Percentiles rank a stretch among this genome's conserved stretches.
phyloP scores from a whole-genome alignment of 1,284 basidiomycete species.

The Cutaneotrichosporon dermatis region DNA sequence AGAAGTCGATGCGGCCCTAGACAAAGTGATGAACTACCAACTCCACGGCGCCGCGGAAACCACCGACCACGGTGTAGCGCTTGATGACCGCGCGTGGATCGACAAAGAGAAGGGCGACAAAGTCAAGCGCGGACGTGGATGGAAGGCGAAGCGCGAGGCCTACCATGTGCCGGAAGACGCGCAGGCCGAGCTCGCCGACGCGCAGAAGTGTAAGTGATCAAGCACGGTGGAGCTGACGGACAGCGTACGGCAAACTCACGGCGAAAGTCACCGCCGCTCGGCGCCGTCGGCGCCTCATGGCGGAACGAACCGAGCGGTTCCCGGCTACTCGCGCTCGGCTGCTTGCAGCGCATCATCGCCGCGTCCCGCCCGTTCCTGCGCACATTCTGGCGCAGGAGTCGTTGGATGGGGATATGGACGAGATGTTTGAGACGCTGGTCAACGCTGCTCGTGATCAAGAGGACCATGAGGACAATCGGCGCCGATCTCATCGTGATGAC shows the following conservation, averaged over 20 bases:
- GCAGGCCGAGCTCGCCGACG: neutral
- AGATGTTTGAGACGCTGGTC: neutral
- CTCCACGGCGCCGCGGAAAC: neutral
- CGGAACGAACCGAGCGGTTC: neutral
- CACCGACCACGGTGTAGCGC: no score
- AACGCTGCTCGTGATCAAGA: neutral
- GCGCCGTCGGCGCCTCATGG: neutral
- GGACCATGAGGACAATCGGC: neutral
- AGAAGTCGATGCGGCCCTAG: neutral
- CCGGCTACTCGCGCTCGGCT: neutral
- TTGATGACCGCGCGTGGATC: conserved; percentile 1
- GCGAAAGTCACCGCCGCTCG: neutral
- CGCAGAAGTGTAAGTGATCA: neutral
- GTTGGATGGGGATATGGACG: neutral
- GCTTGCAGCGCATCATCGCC: neutral
- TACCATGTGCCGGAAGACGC: neutral
- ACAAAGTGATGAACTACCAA: neutral
- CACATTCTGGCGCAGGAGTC: neutral
- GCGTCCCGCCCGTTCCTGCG: neutral
- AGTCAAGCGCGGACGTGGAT: neutral
- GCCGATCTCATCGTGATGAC: neutral
- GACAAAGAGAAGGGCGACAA: neutral
- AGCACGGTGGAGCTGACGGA: neutral
- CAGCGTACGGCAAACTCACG: neutral
- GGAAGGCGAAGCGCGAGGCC: neutral